Base-by-base conservation (phyloP, 495 filamentous ascomycete species). In the Monascus purpureus region DNA sequence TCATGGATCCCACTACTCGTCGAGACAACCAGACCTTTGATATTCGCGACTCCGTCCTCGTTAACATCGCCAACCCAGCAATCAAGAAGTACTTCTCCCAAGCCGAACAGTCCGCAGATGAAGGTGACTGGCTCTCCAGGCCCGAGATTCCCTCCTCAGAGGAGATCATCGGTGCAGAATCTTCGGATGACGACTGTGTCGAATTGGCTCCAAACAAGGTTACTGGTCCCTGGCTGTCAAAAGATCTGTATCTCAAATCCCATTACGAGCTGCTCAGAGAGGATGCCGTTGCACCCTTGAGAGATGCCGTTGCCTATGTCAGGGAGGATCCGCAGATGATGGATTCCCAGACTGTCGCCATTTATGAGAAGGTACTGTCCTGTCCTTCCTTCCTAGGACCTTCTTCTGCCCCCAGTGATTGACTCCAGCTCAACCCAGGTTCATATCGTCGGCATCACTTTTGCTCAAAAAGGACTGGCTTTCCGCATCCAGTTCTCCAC, bases 401-500 rank as follows among this genome's bases (percentile, higher is more conserved):
- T n/a, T n/a, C n/a, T n/a, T n/a, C n/a, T n/a, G n/a, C n/a, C n/a
- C n/a, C n/a, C n/a, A n/a, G n/a, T n/a, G n/a, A n/a, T n/a, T n/a
- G n/a, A n/a, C n/a, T n/a, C 15, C 17, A 9, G 19, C 17, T 23
- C 29, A 32, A 17, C 13, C 4, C 24, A 86, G 82, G 79, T 86
- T 8, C 67, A 70, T 19, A 62, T 90, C 25, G 64, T 49, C 16
- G 72, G 72, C 0, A 55, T 83, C 14, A 70, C 75, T 0, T 72
- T 83, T 44, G 57, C 76, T 1, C 52, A 50, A 5, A 53, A 65
- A 12, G 84, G 82, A 0, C 60, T 82, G 8, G 74, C 77, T 12
- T 65, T 67, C 24, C 71, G 77, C 19, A 52, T 90, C 9, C 68
- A 68, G 9, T 92, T 94, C 46, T 84, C 80, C 0, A 70, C 78